phyloP scores from a whole-genome alignment of 2,329 filamentous ascomycete species.

The Colletotrichum sp. region DNA sequence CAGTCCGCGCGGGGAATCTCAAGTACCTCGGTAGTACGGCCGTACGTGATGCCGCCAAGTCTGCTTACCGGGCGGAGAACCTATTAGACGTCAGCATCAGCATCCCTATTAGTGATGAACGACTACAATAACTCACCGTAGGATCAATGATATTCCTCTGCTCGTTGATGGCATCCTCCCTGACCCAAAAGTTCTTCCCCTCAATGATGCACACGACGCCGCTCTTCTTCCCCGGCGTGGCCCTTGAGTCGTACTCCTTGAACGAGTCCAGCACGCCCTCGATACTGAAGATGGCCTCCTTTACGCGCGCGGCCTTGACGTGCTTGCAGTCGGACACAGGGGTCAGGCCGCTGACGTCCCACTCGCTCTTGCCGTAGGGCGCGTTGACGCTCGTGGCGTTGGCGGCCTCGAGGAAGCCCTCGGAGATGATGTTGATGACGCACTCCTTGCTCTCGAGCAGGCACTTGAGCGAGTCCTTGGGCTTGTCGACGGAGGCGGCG shows the following conservation, averaged over 20 bases:
- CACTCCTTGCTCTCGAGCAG: constrained; percentile 75
- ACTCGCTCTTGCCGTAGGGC: constrained; percentile 75
- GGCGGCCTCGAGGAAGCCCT: constrained; percentile 85
- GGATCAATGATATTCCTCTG: constrained; percentile 77
- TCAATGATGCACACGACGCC: constrained; percentile 80
- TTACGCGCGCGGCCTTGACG: constrained; percentile 75
- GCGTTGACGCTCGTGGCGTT: constrained; percentile 82
- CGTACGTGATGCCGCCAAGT: constrained; percentile 87
- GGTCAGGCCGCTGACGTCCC: constrained; percentile 68
- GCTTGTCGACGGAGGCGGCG: constrained; percentile 45
- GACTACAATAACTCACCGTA: constrained; percentile 49
- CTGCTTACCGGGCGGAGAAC: constrained; percentile 78
- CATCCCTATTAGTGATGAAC: background rate
- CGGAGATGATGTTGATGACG: constrained; percentile 85
- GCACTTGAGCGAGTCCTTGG: constrained; percentile 83
- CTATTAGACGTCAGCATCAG: constrained; percentile 30
- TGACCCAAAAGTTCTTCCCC: constrained; percentile 85
- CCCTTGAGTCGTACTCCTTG: constrained; percentile 78
- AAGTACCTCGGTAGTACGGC: constrained; percentile 68
- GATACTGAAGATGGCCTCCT: constrained; percentile 82
- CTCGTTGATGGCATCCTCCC: constrained; percentile 86
- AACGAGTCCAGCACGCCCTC: constrained; percentile 79
- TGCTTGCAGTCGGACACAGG: constrained; percentile 66
- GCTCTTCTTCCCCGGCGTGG: constrained; percentile 74
- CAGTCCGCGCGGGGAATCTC: constrained; percentile 73